Evolutionary conservation across 257 asterid species (phyloP).

Genomic region (Solanum paucissectum): DNA sequence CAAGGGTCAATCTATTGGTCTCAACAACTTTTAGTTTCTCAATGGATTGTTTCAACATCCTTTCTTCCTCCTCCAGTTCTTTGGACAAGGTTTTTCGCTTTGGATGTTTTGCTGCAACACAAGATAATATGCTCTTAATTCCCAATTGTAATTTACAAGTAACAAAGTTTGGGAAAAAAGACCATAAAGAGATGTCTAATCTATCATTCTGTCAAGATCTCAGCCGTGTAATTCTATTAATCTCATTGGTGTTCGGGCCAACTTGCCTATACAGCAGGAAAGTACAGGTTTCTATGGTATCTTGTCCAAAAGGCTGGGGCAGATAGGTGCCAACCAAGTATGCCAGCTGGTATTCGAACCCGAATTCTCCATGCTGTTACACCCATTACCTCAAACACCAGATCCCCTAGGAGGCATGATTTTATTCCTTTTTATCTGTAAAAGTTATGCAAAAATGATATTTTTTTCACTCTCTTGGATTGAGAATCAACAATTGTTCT

Average conservation of each 20-base stretch:
- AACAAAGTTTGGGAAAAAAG: slow-evolving; percentile 2
- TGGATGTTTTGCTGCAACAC: slow-evolving; percentile 60
- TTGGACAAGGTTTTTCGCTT: slow-evolving; percentile 45
- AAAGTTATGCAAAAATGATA: not conserved
- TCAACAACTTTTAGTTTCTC: slow-evolving; percentile 67
- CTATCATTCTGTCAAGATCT: not conserved
- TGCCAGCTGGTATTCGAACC: not conserved
- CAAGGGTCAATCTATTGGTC: slow-evolving; percentile 56
- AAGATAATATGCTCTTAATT: slow-evolving; percentile 2
- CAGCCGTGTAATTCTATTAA: not conserved
- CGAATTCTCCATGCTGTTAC: not conserved
- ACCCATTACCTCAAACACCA: not conserved
- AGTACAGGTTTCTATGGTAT: not conserved
- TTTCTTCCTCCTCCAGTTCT: slow-evolving; percentile 74
- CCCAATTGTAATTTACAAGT: not conserved
- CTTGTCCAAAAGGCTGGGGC: not conserved
- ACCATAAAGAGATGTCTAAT: not conserved
- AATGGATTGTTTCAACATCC: slow-evolving; percentile 41
- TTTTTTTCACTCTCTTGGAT: not conserved
- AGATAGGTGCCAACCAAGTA: not conserved
- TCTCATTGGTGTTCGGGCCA: not conserved
- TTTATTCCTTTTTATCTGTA: not conserved
- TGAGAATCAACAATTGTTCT: not conserved
- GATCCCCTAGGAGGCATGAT: not conserved
- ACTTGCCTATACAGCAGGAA: not conserved